Evolutionary conservation across 495 filamentous ascomycete species (phyloP), one percentile per base, ranked within the genome.

Genomic region (Bombardia bombarda): DNA sequence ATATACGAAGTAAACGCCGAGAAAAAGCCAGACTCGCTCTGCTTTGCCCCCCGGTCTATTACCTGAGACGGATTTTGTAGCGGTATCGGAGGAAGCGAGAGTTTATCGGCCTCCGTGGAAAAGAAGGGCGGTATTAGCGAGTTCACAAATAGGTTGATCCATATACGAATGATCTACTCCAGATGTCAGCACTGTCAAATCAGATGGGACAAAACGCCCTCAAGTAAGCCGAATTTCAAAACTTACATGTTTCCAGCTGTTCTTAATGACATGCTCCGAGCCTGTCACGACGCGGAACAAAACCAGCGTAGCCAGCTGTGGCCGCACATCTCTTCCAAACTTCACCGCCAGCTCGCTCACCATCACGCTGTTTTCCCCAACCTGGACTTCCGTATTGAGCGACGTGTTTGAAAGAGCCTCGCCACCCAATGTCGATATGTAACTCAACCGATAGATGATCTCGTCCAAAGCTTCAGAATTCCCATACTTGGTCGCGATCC

Each of bases 261-360:
- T 70, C 25, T 69, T 69, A 32, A 95, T 79, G 4, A 84, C 72
- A 40, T 70, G 64, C 65, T 96, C 90, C 50, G 88, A 93, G 19
- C 84, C 84, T 38, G 77, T 78, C 32, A 96, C 76, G 31, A 99
- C 84, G 30, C 87, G 77, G 72, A 97, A 99, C 33, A 99, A 67
- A 24, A 97, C 87, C 39, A 96, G 80, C 31, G 88, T 94, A 19
- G 93, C 93, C 42, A 97, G 65, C 60, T 97, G 90, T 24, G 90
- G 90, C 55, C 87, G 83, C 60, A 90, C 87, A 55, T 99, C 90
- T 44, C 90, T 74, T 19, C 92, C 92, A 66, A 99, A 95, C 57
- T 90, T 90, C 50, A 99, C 92, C 40, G 92, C 92, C 42, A 95
- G 74, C 70, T 99, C 90, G 59, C 92, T 97, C 53, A 99, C 92